A percentile compares a stretch with the other conserved stretches of the same genome.
Conservation (phyloP, 768 basidiomycete species). For the Suillus alpinus region DNA sequence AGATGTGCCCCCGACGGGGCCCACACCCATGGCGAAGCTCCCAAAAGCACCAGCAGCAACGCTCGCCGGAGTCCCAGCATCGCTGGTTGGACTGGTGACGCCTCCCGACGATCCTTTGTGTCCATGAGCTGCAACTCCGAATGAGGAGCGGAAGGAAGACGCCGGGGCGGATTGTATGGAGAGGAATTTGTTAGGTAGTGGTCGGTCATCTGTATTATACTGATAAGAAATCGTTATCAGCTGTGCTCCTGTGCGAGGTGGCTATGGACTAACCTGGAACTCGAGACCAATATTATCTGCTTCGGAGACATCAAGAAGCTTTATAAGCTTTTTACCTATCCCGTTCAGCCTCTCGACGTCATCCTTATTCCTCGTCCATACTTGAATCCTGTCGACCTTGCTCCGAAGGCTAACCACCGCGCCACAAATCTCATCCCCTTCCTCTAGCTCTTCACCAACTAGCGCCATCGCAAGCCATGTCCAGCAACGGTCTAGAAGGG, state of each 20-base stretch:
- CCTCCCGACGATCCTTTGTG: constrained; percentile 21
- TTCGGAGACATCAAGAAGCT: constrained; percentile 80
- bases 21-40: constrained; percentile 45
- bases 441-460: constrained; percentile 74
- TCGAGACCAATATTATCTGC: constrained; percentile 83
- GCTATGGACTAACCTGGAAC: constrained; percentile 65
- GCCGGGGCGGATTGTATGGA: constrained; percentile 70
- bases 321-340: constrained; percentile 81
- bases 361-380: constrained; percentile 86
- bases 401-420: constrained; percentile 84
- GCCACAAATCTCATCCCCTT: constrained; percentile 73
- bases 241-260: background rate
- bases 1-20: constrained; percentile 33
- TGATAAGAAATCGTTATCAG: constrained; percentile 23
- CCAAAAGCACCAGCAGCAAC: constrained; percentile 43
- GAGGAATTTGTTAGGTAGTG: constrained; percentile 77
- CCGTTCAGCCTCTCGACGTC: constrained; percentile 82
- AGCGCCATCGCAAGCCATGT: constrained; percentile 88
- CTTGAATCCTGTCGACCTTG: constrained; percentile 86
- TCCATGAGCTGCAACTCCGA: constrained; percentile 38
- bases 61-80: constrained; percentile 20
- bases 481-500: constrained; percentile 84
- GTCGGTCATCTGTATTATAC: constrained; percentile 89
- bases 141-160: constrained; percentile 65
- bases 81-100: constrained; percentile 20